phyloP scores from a whole-genome alignment of 371 early-diverging fungal species.

The Entomophthora muscae region DNA sequence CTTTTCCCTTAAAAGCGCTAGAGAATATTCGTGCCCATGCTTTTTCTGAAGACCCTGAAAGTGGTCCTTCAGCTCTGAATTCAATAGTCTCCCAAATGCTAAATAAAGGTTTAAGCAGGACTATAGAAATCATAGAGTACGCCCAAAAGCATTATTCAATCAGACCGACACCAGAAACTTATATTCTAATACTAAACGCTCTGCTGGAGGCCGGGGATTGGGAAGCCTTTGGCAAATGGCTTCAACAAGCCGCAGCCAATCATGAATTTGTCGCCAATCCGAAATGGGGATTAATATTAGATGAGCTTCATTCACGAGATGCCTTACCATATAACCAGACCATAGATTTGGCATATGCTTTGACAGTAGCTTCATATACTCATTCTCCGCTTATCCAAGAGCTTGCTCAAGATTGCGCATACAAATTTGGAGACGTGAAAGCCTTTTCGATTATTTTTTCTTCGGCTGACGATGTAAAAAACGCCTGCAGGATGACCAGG shows the following conservation, averaged over 20 bases:
- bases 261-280: not conserved
- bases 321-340: not conserved
- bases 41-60: not conserved
- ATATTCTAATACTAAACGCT: not conserved
- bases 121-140: not conserved
- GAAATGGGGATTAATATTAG: not conserved
- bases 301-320: not conserved
- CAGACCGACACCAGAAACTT: not conserved
- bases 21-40: not conserved
- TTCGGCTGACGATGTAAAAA: not conserved
- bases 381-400: not conserved
- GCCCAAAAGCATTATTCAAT: not conserved
- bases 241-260: not conserved
- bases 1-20: not conserved
- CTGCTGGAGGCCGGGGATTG: not conserved
- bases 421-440: not conserved
- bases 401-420: not conserved
- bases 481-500: not conserved
- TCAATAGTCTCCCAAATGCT: not conserved
- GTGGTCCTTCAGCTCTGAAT: not conserved
- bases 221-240: not conserved
- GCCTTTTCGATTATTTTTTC: not conserved
- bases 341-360: not conserved
- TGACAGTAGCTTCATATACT: not conserved
- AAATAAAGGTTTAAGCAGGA: not conserved